Evolutionary conservation across 1,284 basidiomycete species (phyloP).

Genomic region (Cryptococcus deneoformans): DNA sequence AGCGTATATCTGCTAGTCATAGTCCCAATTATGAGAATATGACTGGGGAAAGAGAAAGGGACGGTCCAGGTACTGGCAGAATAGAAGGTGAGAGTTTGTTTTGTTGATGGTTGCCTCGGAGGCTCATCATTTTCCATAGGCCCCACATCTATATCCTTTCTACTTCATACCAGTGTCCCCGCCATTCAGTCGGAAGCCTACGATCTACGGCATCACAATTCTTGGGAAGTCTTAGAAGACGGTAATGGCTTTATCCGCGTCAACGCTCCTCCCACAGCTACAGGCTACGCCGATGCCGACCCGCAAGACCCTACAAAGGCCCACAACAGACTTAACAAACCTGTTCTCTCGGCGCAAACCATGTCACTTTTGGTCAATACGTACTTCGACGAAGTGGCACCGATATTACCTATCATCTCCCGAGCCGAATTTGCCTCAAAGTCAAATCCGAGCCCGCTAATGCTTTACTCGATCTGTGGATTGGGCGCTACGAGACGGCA

Average conservation of each 20-base stretch:
- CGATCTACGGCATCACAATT: constrained; percentile 77
- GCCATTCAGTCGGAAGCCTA: constrained; percentile 79
- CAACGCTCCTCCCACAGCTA: constrained; percentile 55
- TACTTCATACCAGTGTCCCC: constrained; percentile 84
- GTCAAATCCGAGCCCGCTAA: constrained; percentile 52
- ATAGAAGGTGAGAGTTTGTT: constrained; percentile 8
- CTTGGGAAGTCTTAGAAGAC: constrained; percentile 70
- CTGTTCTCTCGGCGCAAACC: constrained; percentile 60
- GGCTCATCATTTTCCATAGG: constrained; percentile 53
- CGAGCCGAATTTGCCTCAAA: constrained; percentile 75
- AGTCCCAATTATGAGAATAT: constrained; percentile 4
- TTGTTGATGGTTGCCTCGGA: neutral
- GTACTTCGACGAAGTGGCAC: constrained; percentile 81
- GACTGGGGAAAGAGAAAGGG: neutral
- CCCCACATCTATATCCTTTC: constrained; percentile 77
- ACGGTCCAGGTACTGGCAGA: constrained; percentile 1
- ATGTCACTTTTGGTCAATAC: constrained; percentile 82
- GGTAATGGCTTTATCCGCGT: constrained; percentile 89
- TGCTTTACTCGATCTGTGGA: constrained; percentile 90
- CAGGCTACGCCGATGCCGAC: constrained; percentile 22
- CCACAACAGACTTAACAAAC: constrained; percentile 48
- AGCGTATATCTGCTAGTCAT: neutral
- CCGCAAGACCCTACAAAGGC: constrained; percentile 24
- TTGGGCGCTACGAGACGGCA: constrained; percentile 82
- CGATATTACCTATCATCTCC: constrained; percentile 83